Conservation (phyloP, 768 basidiomycete species). For the Panaeolus cyanescens region DNA sequence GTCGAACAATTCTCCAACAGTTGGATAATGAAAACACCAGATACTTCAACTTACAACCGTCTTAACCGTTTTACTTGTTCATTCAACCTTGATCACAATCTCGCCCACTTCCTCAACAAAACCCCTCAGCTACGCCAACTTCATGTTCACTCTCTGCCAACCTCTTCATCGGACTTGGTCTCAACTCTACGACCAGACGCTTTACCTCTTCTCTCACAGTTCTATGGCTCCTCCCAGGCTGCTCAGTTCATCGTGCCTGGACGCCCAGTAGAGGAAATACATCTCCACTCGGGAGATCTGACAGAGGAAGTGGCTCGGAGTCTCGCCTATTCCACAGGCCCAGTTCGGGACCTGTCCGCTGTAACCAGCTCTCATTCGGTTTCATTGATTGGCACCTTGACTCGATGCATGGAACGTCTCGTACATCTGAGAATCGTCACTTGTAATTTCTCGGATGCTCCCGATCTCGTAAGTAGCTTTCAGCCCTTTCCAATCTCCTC, state of each 20-base stretch:
- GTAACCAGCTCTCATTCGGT: conserved; percentile 60
- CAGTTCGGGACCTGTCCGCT: conserved; percentile 57
- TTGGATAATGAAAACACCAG: conserved; percentile 50
- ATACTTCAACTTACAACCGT: conserved; percentile 38
- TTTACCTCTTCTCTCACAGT: conserved; percentile 51
- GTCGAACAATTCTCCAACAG: conserved; percentile 48
- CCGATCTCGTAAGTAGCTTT: conserved; percentile 47
- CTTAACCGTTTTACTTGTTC: conserved; percentile 61
- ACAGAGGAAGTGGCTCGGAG: conserved; percentile 54
- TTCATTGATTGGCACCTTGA: conserved; percentile 57
- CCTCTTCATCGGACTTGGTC: conserved; percentile 25
- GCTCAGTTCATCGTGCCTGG: conserved; percentile 62
- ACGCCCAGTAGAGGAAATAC: conserved; percentile 64
- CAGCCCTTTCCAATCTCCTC: conserved; percentile 10
- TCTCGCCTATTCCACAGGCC: conserved; percentile 51
- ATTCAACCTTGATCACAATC: conserved; percentile 59
- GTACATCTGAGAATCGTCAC: conserved; percentile 70
- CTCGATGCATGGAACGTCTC: conserved; percentile 57
- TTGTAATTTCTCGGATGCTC: conserved; percentile 49
- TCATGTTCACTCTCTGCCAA: conserved; percentile 47
- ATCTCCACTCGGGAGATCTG: conserved; percentile 62
- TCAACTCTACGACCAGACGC: conserved; percentile 39
- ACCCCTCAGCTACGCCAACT: conserved; percentile 58
- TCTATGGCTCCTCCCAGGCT: conserved; percentile 60
- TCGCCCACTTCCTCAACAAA: conserved; percentile 59